Conservation (phyloP, 2,329 filamentous ascomycete genomes). For the Pestalotiopsis sp. region DNA sequence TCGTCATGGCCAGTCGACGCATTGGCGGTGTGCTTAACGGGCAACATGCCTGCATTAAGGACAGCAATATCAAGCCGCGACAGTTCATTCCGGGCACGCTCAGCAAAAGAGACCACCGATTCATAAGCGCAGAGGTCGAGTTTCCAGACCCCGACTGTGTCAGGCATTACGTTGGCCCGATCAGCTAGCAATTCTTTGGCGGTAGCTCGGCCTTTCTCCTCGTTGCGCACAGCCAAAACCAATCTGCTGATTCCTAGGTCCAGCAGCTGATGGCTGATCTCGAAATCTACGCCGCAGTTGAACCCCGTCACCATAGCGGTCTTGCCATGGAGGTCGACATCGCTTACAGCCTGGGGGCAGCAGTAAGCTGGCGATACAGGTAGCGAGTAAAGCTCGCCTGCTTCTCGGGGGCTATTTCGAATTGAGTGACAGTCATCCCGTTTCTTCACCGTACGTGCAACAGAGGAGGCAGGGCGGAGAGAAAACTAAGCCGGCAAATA, state of each 20-base stretch:
- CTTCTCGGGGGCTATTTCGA: slow-evolving; percentile 9
- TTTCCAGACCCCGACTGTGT: slow-evolving; percentile 39
- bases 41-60: slow-evolving; percentile 25
- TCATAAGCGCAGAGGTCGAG: slow-evolving; percentile 41
- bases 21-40: slow-evolving; percentile 12
- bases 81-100: slow-evolving; percentile 27
- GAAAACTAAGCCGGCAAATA: too few relatives aligned
- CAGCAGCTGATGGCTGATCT: slow-evolving; percentile 41
- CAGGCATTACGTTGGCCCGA: not conserved
- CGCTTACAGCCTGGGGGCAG: slow-evolving; percentile 6
- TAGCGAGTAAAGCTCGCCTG: slow-evolving; percentile 12
- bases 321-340: slow-evolving; percentile 30
- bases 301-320: slow-evolving; percentile 46
- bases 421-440: not conserved
- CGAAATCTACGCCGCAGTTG: slow-evolving; percentile 47
- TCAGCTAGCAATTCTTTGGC: slow-evolving; percentile 17
- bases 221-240: slow-evolving; percentile 43
- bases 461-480: too few relatives aligned
- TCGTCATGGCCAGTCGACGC: slow-evolving; percentile 1
- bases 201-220: slow-evolving; percentile 40
- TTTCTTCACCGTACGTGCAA: too few relatives aligned
- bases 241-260: slow-evolving; percentile 35
- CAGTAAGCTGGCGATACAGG: slow-evolving; percentile 12
- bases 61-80: slow-evolving; percentile 39
- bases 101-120: slow-evolving; percentile 38